A percentile compares a stretch with the other conserved stretches of the same genome.
These are phyloP conservation scores for Apiotrichum domesticum DNA, from an alignment of 1,284 basidiomycete species.

Conservation along the genomic window DNA sequence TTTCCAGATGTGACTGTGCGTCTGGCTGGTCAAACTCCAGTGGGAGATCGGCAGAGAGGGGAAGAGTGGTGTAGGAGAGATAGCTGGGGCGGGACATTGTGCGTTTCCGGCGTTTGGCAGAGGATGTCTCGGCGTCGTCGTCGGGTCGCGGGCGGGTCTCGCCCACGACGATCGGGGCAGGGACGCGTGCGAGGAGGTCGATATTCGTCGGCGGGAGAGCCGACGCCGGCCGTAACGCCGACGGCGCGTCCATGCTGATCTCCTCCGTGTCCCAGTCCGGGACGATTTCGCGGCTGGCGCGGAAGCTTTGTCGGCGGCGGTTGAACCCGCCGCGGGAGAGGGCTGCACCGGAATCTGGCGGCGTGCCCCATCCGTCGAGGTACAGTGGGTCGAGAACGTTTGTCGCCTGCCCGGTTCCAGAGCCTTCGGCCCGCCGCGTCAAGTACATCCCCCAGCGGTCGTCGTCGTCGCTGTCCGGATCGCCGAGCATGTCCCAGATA, in stretches of 20 bases:
- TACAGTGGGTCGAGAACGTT: constrained; percentile 1
- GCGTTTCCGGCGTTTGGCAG: constrained; percentile 6
- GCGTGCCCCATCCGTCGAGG: constrained; percentile 12
- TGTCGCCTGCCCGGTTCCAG: not conserved
- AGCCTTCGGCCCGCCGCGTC: not conserved
- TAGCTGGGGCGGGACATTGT: constrained; percentile 26
- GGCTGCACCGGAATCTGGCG: constrained; percentile 10
- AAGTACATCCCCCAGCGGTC: constrained; percentile 13
- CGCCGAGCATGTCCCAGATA: constrained; percentile 63
- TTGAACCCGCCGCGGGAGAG: constrained; percentile 16
- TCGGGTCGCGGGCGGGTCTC: not conserved
- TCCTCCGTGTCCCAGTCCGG: not conserved
- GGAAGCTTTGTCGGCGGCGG: constrained; percentile 12
- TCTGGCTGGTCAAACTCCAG: constrained; percentile 7
- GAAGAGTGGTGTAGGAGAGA: constrained; percentile 47
- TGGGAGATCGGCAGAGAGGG: constrained; percentile 5
- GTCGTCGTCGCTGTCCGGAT: constrained; percentile 57
- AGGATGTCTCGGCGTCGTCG: constrained; percentile 1
- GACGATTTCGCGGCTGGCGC: not conserved
- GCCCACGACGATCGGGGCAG: not conserved
- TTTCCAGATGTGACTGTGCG: constrained; percentile 6
- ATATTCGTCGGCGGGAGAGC: constrained; percentile 2
- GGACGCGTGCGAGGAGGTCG: not conserved
- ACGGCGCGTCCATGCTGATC: not conserved
- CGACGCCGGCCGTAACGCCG: not conserved